These are phyloP conservation scores for Peronospora tabacina DNA, from an alignment of 352 stramenopile genomes.

Conservation along the genomic window DNA sequence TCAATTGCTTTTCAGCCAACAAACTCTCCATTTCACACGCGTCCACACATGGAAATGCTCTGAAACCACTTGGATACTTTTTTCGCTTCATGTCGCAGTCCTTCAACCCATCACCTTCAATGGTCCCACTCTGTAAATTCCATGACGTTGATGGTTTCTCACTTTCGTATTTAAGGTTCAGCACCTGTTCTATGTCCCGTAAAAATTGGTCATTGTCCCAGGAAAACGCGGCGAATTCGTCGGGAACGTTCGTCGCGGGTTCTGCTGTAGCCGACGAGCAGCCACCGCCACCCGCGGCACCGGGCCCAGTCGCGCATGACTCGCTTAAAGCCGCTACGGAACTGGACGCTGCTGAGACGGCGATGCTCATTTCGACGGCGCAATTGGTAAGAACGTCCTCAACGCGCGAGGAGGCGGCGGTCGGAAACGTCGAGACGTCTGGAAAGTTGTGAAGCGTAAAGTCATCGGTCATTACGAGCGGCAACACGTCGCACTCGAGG, in stretches of 20 bases:
- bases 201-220: constrained; percentile 55
- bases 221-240: constrained; percentile 42
- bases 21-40: constrained; percentile 26
- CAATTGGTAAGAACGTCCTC: constrained; percentile 31
- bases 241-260: constrained; percentile 15
- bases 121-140: constrained; percentile 22
- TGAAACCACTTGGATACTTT: constrained; percentile 34
- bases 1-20: too few species aligned
- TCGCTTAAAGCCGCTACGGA: too few species aligned
- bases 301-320: constrained; percentile 15
- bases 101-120: constrained; percentile 38
- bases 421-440: constrained; percentile 8
- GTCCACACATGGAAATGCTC: constrained; percentile 29
- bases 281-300: constrained; percentile 8
- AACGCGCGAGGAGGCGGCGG: constrained; percentile 14
- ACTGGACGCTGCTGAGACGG: background rate
- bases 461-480: constrained; percentile 32
- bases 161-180: constrained; percentile 30
- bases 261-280: constrained; percentile 11
- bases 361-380: constrained; percentile 26
- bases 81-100: constrained; percentile 46
- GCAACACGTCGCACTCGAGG: constrained; percentile 41
- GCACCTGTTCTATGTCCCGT: constrained; percentile 44
- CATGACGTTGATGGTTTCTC: constrained; percentile 19
- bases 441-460: constrained; percentile 11